Conservation (phyloP, 306 rosid species). For the Myrica gale region DNA sequence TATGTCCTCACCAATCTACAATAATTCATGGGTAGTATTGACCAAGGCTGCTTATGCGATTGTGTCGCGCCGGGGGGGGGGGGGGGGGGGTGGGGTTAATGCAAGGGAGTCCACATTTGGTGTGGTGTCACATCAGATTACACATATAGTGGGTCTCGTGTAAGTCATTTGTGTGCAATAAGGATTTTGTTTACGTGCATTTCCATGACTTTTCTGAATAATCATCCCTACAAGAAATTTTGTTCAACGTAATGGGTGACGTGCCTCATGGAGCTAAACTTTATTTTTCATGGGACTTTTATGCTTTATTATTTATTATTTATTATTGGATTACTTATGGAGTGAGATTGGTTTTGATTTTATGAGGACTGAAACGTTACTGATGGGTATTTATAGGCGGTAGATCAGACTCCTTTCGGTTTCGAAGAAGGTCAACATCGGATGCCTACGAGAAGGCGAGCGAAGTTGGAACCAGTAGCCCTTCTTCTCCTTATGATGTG, state of each 20-base stretch:
- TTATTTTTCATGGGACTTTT: too few relatives aligned
- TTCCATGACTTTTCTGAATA: too few relatives aligned
- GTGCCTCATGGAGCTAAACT: too few relatives aligned
- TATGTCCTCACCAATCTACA: not conserved
- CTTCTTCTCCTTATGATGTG: conserved; percentile 70
- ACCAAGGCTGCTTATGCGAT: not conserved
- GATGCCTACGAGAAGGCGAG: conserved; percentile 61
- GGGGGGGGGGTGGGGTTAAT: not conserved
- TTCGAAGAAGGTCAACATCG: conserved; percentile 66
- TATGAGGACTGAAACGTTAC: not conserved
- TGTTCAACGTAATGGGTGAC: too few relatives aligned
- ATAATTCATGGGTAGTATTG: conserved; percentile 4
- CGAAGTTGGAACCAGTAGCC: conserved; percentile 45
- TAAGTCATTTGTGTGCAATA: not conserved
- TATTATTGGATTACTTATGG: too few relatives aligned
- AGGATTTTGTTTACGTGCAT: too few relatives aligned
- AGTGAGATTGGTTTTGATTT: too few relatives aligned
- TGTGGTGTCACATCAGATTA: not conserved
- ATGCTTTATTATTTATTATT: too few relatives aligned
- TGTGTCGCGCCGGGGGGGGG: too few relatives aligned
- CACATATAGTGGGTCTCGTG: not conserved
- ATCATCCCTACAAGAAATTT: too few relatives aligned
- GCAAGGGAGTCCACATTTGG: not conserved
- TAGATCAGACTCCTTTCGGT: conserved; percentile 61
- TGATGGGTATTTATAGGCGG: conserved; percentile 38